phyloP scores from a whole-genome alignment of 129 eudicot species.

The Kitagawia praeruptora region DNA sequence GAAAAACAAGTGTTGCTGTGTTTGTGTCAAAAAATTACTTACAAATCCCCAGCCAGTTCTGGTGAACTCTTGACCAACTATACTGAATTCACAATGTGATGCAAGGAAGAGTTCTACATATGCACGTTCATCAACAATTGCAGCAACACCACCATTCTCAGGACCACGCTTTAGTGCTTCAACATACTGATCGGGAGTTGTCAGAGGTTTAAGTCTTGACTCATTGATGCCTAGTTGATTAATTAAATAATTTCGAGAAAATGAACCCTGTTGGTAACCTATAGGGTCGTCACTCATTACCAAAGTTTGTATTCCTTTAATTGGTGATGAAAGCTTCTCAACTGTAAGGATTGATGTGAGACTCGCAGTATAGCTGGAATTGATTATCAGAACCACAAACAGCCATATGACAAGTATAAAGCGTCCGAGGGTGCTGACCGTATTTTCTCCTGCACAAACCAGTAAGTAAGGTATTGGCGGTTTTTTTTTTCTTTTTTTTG shows the following conservation, averaged over 20 bases:
- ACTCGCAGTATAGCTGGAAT: constrained; percentile 78
- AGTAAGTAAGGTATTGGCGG: constrained; percentile 1
- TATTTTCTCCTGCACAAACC: constrained; percentile 53
- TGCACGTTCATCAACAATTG: constrained; percentile 71
- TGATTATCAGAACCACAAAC: constrained; percentile 67
- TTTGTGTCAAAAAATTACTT: constrained; percentile 27
- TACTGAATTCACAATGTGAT: constrained; percentile 53
- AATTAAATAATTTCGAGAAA: constrained; percentile 42
- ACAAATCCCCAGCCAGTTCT: constrained; percentile 93
- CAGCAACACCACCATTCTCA: constrained; percentile 58
- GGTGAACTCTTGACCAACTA: constrained; percentile 77
- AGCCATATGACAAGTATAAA: constrained; percentile 57
- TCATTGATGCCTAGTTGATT: constrained; percentile 42
- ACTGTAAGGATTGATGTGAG: constrained; percentile 73
- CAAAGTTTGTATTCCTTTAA: constrained; percentile 63
- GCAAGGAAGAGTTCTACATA: constrained; percentile 70
- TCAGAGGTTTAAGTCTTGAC: constrained; percentile 53
- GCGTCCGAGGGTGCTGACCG: constrained; percentile 61
- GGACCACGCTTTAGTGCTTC: constrained; percentile 55
- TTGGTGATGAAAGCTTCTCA: constrained; percentile 55
- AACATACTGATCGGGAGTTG: constrained; percentile 43
- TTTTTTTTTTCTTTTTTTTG: background rate
- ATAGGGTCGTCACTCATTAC: constrained; percentile 43
- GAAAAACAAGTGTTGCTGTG: constrained; percentile 3
- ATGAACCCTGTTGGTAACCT: constrained; percentile 64